These are phyloP conservation scores for Penicillium fimorum DNA, from an alignment of 495 filamentous ascomycete genomes.

Conservation along the genomic window DNA sequence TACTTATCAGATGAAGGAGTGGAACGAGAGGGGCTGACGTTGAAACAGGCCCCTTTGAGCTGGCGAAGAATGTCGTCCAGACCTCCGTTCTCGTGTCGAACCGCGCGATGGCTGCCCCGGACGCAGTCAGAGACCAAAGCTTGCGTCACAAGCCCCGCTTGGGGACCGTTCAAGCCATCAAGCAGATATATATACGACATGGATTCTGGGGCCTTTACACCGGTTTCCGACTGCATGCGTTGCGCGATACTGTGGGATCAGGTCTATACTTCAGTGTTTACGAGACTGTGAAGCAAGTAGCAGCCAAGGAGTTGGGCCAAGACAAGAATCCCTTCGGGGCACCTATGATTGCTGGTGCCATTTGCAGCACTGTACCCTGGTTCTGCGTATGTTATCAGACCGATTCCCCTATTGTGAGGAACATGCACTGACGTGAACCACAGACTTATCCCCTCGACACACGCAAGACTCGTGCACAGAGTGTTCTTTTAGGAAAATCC, in stretches of 20 bases:
- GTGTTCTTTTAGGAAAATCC: slow-evolving; percentile 44
- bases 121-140: slow-evolving; percentile 56
- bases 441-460: slow-evolving; percentile 52
- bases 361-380: slow-evolving; percentile 51
- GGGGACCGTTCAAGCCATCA: slow-evolving; percentile 75
- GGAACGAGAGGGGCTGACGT: background rate
- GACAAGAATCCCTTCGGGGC: slow-evolving; percentile 42
- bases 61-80: slow-evolving; percentile 91
- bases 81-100: slow-evolving; percentile 79
- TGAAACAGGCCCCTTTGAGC: slow-evolving; percentile 77
- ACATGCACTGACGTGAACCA: slow-evolving; percentile 12
- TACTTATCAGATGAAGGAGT: background rate
- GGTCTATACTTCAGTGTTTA: slow-evolving; percentile 91
- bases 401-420: background rate
- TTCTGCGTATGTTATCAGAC: slow-evolving; percentile 39
- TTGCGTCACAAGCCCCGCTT: slow-evolving; percentile 71
- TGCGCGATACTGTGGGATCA: slow-evolving; percentile 86
- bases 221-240: slow-evolving; percentile 75
- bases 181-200: slow-evolving; percentile 73
- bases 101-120: slow-evolving; percentile 57
- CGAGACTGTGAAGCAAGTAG: slow-evolving; percentile 82
- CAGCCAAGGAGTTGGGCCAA: slow-evolving; percentile 54
- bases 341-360: slow-evolving; percentile 45
- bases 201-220: slow-evolving; percentile 81
- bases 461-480: slow-evolving; percentile 50